Evolutionary conservation across 129 eudicot species (phyloP).

Genomic region (Chrysanthemum lavandulifolium): DNA sequence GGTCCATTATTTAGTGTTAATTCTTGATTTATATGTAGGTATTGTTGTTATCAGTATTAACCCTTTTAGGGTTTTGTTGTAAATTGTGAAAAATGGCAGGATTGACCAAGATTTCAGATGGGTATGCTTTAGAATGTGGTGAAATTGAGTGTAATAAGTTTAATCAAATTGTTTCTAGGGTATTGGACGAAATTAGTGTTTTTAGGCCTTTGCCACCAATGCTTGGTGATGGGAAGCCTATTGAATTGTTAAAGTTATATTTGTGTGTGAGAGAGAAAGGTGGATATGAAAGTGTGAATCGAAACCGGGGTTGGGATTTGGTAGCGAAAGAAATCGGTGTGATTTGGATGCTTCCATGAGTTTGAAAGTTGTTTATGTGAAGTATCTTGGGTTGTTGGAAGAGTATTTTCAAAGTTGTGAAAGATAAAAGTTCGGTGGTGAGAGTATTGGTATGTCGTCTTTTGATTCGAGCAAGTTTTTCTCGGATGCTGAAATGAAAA

Average conservation of each 20-base stretch:
- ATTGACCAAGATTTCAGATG: conserved; percentile 52
- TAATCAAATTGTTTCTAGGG: conserved; percentile 32
- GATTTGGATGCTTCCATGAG: conserved; percentile 26
- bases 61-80: conserved; percentile 56
- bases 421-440: conserved; percentile 31
- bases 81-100: conserved; percentile 62
- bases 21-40: neutral
- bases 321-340: conserved; percentile 49
- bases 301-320: conserved; percentile 42
- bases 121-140: conserved; percentile 38
- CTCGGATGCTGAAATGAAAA: conserved; percentile 34
- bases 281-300: conserved; percentile 51
- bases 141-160: conserved; percentile 30
- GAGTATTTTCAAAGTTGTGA: conserved; percentile 39
- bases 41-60: neutral
- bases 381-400: conserved; percentile 51
- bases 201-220: conserved; percentile 58
- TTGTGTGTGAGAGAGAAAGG: conserved; percentile 53
- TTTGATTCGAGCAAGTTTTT: conserved; percentile 20
- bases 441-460: conserved; percentile 25
- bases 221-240: conserved; percentile 56
- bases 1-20: neutral
- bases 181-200: conserved; percentile 31
- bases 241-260: conserved; percentile 63
- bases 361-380: conserved; percentile 57